These are phyloP conservation scores for Chrysopogon serrulatus DNA, from an alignment of 176 grass and related monocot genomes.

Conservation along the genomic window DNA sequence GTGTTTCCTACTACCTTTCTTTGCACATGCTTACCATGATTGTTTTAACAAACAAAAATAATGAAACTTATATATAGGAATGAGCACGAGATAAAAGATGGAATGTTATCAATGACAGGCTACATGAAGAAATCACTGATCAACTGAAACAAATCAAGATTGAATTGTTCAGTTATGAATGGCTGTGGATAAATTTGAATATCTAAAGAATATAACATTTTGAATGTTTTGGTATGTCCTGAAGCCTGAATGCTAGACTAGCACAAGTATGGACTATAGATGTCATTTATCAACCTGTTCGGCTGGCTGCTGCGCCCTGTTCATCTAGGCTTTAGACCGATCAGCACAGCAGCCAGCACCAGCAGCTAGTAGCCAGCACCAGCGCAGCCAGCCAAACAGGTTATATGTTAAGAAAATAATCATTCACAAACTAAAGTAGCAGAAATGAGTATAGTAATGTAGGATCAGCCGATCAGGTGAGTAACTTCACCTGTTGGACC, in stretches of 20 bases:
- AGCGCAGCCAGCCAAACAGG: too few species aligned
- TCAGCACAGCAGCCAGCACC: too few species aligned
- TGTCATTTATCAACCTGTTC: too few species aligned
- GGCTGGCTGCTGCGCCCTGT: too few species aligned
- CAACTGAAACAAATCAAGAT: not conserved
- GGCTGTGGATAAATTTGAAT: not conserved
- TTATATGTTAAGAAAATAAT: slow-evolving; percentile 5
- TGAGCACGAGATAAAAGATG: not conserved
- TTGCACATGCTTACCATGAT: not conserved
- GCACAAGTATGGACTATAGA: not conserved
- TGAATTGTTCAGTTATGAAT: not conserved
- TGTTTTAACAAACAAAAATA: not conserved
- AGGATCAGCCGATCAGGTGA: not conserved
- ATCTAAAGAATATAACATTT: not conserved
- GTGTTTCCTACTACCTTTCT: not conserved
- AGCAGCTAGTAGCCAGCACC: too few species aligned
- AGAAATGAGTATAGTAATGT: not conserved
- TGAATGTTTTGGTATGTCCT: not conserved
- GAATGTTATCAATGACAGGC: not conserved
- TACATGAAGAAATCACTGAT: not conserved
- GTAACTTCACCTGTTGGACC: slow-evolving; percentile 45
- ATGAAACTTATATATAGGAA: not conserved
- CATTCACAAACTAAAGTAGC: not conserved
- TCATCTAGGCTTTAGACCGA: too few species aligned
- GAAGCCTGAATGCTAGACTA: not conserved